phyloP scores from a whole-genome alignment of 345 rosid genomes.

The Rhodamnia rubescens region DNA sequence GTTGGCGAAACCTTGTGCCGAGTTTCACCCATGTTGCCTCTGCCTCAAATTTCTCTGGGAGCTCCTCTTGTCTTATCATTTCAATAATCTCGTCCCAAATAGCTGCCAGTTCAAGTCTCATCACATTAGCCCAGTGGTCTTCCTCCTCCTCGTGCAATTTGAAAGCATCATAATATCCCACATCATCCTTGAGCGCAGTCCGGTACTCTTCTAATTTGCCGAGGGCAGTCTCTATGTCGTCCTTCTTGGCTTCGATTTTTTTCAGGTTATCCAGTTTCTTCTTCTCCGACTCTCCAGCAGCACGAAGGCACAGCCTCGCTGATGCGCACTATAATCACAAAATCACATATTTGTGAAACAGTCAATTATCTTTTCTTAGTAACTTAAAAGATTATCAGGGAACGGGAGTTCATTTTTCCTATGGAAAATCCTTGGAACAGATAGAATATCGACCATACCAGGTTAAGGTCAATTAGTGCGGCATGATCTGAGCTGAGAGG shows the following conservation, averaged over 20 bases:
- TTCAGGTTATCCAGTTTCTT: slow-evolving; percentile 24
- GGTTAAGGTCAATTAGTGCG: slow-evolving; percentile 42
- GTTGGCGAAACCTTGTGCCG: slow-evolving; percentile 39
- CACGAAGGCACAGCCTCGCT: slow-evolving; percentile 24
- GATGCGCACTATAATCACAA: background rate
- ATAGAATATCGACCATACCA: slow-evolving; percentile 21
- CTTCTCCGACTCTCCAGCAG: slow-evolving; percentile 47
- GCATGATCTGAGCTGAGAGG: slow-evolving; percentile 20
- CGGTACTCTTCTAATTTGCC: slow-evolving; percentile 18
- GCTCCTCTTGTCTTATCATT: slow-evolving; percentile 48
- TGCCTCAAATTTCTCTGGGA: slow-evolving; percentile 55
- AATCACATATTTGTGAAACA: background rate
- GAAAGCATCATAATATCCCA: slow-evolving; percentile 60
- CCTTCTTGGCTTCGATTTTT: slow-evolving; percentile 6
- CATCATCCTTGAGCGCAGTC: slow-evolving; percentile 10
- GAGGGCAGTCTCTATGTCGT: slow-evolving; percentile 6
- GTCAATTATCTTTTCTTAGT: background rate
- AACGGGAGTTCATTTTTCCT: background rate
- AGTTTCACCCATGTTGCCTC: slow-evolving; percentile 19
- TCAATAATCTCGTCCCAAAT: slow-evolving; percentile 53
- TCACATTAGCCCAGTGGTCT: slow-evolving; percentile 58
- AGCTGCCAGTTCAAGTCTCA: slow-evolving; percentile 68
- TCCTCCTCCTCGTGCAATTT: slow-evolving; percentile 13
- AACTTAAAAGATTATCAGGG: background rate
- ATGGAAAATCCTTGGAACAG: background rate